A percentile compares a stretch with the other conserved stretches of the same genome.
Conservation (phyloP, 768 basidiomycete species). For the Boletus tylopilopsis region DNA sequence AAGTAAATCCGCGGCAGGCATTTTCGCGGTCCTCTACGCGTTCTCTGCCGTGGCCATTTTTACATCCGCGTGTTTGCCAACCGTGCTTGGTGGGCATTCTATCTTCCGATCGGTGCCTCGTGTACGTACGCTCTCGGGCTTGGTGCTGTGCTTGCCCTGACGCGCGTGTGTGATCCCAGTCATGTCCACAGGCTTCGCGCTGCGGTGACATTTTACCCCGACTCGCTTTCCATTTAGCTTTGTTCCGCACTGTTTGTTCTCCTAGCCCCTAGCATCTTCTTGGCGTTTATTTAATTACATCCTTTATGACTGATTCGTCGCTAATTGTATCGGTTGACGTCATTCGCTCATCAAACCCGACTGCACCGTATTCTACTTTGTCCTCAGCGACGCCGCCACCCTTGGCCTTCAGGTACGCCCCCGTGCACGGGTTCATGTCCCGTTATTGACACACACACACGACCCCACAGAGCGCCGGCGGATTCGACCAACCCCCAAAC, state of each 20-base stretch:
- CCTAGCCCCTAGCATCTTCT: constrained; percentile 25
- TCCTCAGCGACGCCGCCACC: constrained; percentile 27
- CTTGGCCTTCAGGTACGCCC: constrained; percentile 25
- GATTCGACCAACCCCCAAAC: constrained; percentile 9
- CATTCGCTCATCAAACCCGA: constrained; percentile 26
- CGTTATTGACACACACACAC: too few relatives aligned
- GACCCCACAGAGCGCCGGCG: constrained; percentile 24
- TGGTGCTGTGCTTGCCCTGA: constrained; percentile 1
- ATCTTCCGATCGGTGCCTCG: constrained; percentile 30
- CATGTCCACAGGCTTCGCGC: constrained; percentile 18
- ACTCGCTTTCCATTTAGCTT: constrained; percentile 17
- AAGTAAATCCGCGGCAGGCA: constrained; percentile 19
- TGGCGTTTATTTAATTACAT: constrained; percentile 36
- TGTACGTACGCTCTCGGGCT: constrained; percentile 10
- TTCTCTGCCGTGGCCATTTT: constrained; percentile 8
- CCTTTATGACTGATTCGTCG: constrained; percentile 27
- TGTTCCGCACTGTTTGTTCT: constrained; percentile 22
- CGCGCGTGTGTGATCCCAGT: constrained; percentile 12
- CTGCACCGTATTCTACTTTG: constrained; percentile 21
- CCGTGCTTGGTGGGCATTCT: constrained; percentile 31
- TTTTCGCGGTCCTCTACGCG: constrained; percentile 21
- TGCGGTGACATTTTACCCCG: constrained; percentile 17
- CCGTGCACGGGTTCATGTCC: too few relatives aligned
- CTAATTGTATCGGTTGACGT: constrained; percentile 12
- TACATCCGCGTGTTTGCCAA: constrained; percentile 17